Base-by-base conservation (phyloP, 805 yeast genomes). In the Blastobotrys chiropterorum region DNA sequence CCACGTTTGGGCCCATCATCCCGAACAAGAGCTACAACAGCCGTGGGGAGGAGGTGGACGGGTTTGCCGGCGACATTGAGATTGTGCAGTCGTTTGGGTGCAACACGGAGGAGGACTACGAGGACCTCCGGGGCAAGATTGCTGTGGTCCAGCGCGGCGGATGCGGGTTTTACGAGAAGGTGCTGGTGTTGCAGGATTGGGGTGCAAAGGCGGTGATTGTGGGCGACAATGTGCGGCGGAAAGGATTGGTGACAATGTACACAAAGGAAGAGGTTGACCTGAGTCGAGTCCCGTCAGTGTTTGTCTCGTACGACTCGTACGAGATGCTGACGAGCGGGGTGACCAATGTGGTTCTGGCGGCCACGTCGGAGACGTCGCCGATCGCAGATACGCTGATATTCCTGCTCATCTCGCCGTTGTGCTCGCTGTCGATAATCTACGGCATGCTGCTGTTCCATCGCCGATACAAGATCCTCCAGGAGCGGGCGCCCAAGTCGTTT, bases 141-240 rank as follows among this genome's bases (percentile, higher is more conserved):
- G 74, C 70, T 2, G 59, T 73, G 41, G 74, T 72, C 15, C 48
- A 51, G 39, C 62, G 83, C n/a, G 85, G 85, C 3, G 74, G 70
- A 2, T 80, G 85, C 65, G 72, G 80, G 19, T 78, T 81, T 60
- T 79, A 75, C 46, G 71, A 72, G 14, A 82, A 82, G 58, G 76
- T 81, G 15, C 59, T 67, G 40, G 70, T 72, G 51, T 59, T 81
- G 48, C 68, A 79, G 52, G 61, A 62, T 1, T 66, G 63, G 52
- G 76, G 77, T 13, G 84, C 85, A 0, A 61, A 54, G 13, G 79
- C 80, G 3, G 78, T 81, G 8, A 66, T 82, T n/a, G 73, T 82
- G 6, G 85, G 82, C 31, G 82, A 81, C 60, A 74, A 78, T 59
- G 74, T 69, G 51, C 74, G 75, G 4, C 61, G 63, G 39, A 62